Evolutionary conservation across 352 stramenopile genomes (phyloP), one percentile per base, ranked within the genome.

Genomic region (Phytophthora melonis): DNA sequence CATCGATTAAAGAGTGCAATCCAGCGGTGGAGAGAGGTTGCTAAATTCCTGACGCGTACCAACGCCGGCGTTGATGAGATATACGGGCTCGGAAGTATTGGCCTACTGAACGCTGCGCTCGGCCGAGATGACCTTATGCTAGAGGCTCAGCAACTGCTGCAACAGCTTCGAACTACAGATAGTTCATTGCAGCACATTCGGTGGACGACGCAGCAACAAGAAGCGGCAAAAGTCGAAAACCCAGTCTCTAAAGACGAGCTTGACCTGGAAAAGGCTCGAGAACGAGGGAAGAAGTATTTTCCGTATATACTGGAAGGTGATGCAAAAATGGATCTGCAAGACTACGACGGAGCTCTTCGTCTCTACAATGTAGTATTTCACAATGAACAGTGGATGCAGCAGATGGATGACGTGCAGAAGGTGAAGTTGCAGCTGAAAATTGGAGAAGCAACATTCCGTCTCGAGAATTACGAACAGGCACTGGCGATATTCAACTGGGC

Each of bases 401-500:
- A 77, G 14, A 89, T 93, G 78, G 53, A 64, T 9, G 8, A 68
- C 1, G 14, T 23, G 2, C 66, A 85, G 65, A 39, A 77, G 47
- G 55, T 78, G 6, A 53, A 79, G 18, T 32, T 93, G 0, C 66
- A 87, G 32, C 45, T 81, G 23, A 81, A 80, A 32, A 77, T 87
- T n/a, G 85, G 79, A 0, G 59, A 77, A 59, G 71, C 74, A 41
- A 72, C 66, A 1, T 82, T 83, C 18, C 43, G 60, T 0, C 55
- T 92, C n/a, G 49, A 79, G n/a, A 81, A 86, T 3, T 72, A 80
- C 27, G 87, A 94, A 11, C 79, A 89, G 54, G 81, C 87, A 9
- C 36, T 90, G 2, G 58, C 78, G 7, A 69, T 80, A 50, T 89
- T 93, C 19, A 79, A 82, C 52, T 81, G 80, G 14, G 77, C 82